These are phyloP conservation scores for Suillus hirtellus DNA, from an alignment of 768 basidiomycete genomes.

Conservation along the genomic window DNA sequence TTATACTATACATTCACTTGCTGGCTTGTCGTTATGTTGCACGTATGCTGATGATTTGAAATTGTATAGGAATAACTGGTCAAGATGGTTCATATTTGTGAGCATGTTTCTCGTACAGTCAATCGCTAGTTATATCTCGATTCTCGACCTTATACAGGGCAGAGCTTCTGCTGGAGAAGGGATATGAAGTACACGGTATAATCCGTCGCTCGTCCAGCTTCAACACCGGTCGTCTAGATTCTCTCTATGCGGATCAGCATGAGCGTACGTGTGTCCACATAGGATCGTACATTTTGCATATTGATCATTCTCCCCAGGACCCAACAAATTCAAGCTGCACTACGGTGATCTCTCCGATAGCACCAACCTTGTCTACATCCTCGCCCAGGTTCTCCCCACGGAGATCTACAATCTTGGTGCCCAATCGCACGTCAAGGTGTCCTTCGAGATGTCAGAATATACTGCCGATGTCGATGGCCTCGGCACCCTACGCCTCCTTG, in stretches of 20 bases:
- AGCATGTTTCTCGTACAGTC: constrained; percentile 26
- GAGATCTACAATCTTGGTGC: constrained; percentile 99
- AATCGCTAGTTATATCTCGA: constrained; percentile 13
- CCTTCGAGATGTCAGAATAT: constrained; percentile 99
- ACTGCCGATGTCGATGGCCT: constrained; percentile 96
- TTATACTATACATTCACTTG: constrained; percentile 5
- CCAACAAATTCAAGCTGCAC: constrained; percentile 79
- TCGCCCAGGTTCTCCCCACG: constrained; percentile 90
- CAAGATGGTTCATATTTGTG: constrained; percentile 96
- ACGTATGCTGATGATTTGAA: not conserved
- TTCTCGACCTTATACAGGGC: constrained; percentile 47
- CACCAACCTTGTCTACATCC: constrained; percentile 96
- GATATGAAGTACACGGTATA: constrained; percentile 92
- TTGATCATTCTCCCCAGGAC: constrained; percentile 41
- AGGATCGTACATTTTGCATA: constrained; percentile 11
- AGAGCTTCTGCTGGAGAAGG: constrained; percentile 81
- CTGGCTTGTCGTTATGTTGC: constrained; percentile 1
- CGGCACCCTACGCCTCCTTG: constrained; percentile 92
- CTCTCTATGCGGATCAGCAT: constrained; percentile 91
- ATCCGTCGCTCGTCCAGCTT: constrained; percentile 97
- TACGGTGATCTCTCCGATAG: constrained; percentile 94
- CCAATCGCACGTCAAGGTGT: constrained; percentile 98
- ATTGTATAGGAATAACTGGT: constrained; percentile 79
- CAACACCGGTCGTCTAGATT: constrained; percentile 94
- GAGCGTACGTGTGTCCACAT: constrained; percentile 59